phyloP scores from a whole-genome alignment of 768 basidiomycete genomes.

The Boletus tomentosulus region DNA sequence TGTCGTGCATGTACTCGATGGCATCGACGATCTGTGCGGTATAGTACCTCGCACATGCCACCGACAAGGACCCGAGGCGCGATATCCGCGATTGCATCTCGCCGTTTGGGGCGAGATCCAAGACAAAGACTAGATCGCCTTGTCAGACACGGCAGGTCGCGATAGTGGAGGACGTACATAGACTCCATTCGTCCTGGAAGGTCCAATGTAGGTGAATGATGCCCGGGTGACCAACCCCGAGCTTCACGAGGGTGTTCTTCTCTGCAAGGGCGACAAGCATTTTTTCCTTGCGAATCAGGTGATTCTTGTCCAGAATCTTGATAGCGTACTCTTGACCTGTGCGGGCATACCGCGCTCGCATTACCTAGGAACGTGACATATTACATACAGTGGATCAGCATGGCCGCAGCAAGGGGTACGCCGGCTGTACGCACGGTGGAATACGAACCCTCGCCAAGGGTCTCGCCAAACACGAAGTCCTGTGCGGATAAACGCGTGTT shows the following conservation, averaged over 20 bases:
- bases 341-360: conserved; percentile 47
- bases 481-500: conserved; percentile 44
- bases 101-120: conserved; percentile 73
- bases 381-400: conserved; percentile 10
- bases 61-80: conserved; percentile 81
- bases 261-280: conserved; percentile 74
- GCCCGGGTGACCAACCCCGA: conserved; percentile 70
- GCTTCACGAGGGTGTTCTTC: conserved; percentile 67
- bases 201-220: conserved; percentile 78
- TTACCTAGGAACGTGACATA: conserved; percentile 42
- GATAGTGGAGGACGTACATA: conserved; percentile 54
- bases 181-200: conserved; percentile 79
- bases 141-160: not conserved
- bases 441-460: conserved; percentile 81
- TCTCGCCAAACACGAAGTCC: conserved; percentile 70
- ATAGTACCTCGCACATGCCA: conserved; percentile 75
- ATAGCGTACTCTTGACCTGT: conserved; percentile 69
- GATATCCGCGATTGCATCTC: conserved; percentile 72
- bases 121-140: conserved; percentile 59
- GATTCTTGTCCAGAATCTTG: conserved; percentile 81
- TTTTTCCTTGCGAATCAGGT: conserved; percentile 76
- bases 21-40: conserved; percentile 88
- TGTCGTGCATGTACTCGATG: conserved; percentile 84
- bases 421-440: conserved; percentile 56
- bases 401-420: conserved; percentile 1